Evolutionary conservation across 2,329 filamentous ascomycete genomes (phyloP).

Genomic region (Nigrograna mackinnonii): DNA sequence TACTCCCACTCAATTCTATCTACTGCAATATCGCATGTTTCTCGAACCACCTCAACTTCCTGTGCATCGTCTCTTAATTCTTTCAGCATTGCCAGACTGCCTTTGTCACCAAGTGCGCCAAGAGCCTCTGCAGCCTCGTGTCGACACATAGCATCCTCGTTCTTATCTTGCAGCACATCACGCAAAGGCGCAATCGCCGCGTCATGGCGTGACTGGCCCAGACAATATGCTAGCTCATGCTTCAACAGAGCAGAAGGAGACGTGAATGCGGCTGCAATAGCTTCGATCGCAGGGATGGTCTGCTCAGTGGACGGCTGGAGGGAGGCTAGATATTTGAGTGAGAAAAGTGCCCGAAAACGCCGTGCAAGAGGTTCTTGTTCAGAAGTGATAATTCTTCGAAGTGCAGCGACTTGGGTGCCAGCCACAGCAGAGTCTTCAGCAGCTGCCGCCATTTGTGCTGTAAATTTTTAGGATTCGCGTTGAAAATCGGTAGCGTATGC

Average conservation of each 20-base stretch:
- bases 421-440: constrained; percentile 21
- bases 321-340: constrained; percentile 88
- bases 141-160: constrained; percentile 93
- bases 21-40: constrained; percentile 97
- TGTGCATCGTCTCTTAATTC: constrained; percentile 73
- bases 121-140: constrained; percentile 97
- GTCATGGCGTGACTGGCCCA: constrained; percentile 84
- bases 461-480: constrained; percentile 2
- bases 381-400: constrained; percentile 77
- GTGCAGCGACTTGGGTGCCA: constrained; percentile 58
- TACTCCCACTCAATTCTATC: constrained; percentile 94
- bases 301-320: constrained; percentile 61
- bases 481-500: constrained; percentile 27
- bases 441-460: constrained; percentile 31
- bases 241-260: constrained; percentile 90
- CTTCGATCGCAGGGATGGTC: constrained; percentile 67
- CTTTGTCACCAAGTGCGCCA: constrained; percentile 77
- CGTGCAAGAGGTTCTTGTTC: constrained; percentile 82
- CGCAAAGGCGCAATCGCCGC: constrained; percentile 75
- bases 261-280: constrained; percentile 84
- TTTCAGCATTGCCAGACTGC: constrained; percentile 74
- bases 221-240: constrained; percentile 95
- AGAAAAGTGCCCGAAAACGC: constrained; percentile 96
- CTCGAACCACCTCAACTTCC: constrained; percentile 80
- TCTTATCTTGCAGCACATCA: constrained; percentile 71